Evolutionary conservation across 192 early-diverging fungal species (phyloP).

Genomic region (Cetraspora pellucida): DNA sequence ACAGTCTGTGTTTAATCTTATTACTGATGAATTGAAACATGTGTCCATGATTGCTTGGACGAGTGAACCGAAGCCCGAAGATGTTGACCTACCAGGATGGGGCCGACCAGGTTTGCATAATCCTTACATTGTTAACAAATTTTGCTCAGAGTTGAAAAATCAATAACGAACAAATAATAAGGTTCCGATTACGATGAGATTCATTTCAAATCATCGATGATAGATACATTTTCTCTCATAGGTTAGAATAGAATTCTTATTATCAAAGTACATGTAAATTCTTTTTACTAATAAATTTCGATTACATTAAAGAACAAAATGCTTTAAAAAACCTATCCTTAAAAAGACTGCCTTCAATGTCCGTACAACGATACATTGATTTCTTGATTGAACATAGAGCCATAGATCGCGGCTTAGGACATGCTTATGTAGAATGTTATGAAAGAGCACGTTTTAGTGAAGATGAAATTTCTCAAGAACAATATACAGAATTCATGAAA

Average conservation of each 20-base stretch:
- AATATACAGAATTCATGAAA: constrained; percentile 28
- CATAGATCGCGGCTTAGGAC: constrained; percentile 48
- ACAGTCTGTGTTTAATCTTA: constrained; percentile 51
- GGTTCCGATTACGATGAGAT: constrained; percentile 47
- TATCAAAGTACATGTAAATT: not conserved
- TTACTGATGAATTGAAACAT: constrained; percentile 47
- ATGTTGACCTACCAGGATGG: constrained; percentile 54
- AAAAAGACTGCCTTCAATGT: constrained; percentile 50
- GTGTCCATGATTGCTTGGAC: constrained; percentile 42
- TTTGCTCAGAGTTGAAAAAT: not conserved
- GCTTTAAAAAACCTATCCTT: constrained; percentile 44
- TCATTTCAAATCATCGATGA: constrained; percentile 57
- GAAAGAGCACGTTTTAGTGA: constrained; percentile 58
- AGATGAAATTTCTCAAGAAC: constrained; percentile 16
- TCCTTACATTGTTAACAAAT: not conserved
- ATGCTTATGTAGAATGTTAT: constrained; percentile 59
- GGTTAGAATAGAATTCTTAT: constrained; percentile 37
- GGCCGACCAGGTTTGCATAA: constrained; percentile 49
- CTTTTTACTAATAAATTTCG: not conserved
- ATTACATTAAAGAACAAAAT: constrained; percentile 45
- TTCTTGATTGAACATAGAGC: constrained; percentile 51
- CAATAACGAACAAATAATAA: not conserved
- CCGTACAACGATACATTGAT: constrained; percentile 56
- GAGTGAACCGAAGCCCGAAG: constrained; percentile 48
- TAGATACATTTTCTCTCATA: constrained; percentile 56